Conservation (phyloP, 768 basidiomycete species). For the Agrocybe pediades region DNA sequence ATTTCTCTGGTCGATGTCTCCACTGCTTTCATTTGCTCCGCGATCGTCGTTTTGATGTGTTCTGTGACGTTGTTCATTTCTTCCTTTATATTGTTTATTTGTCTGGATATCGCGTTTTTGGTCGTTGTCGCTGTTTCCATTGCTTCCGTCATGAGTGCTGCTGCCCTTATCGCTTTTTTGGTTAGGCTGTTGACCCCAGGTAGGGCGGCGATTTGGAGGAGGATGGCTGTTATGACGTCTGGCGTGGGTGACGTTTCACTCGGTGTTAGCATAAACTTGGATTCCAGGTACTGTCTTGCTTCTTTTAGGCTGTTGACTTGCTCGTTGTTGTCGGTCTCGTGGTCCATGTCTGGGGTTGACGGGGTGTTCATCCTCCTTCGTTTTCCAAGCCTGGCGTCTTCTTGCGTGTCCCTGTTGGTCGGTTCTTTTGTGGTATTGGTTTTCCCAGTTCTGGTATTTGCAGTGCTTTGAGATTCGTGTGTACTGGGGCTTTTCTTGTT, state of each 20-base stretch:
- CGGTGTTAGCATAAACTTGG: neutral
- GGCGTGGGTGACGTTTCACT: neutral
- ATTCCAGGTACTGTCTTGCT: neutral
- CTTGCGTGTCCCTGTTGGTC: too few species aligned
- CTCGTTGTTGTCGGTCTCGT: neutral
- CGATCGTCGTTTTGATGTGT: neutral
- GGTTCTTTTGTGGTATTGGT: too few species aligned
- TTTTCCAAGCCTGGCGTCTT: too few species aligned
- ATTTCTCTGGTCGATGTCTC: too few species aligned
- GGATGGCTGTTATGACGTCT: neutral
- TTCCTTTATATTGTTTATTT: neutral
- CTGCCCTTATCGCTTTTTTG: neutral
- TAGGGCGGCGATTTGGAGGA: neutral
- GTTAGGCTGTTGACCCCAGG: neutral
- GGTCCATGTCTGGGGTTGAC: too few species aligned
- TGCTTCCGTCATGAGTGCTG: neutral
- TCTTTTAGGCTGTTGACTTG: neutral
- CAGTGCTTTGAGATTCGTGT: too few species aligned
- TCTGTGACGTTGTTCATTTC: neutral
- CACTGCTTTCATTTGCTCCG: neutral
- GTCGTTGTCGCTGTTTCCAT: neutral
- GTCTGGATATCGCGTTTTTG: neutral
- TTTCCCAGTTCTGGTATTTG: too few species aligned
- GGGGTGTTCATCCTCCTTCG: too few species aligned
- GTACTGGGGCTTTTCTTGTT: too few species aligned